A percentile compares a stretch with the other conserved stretches of the same genome.
Conservation (phyloP, 805 yeast genomes). For the Nakazawaea laoshanensis region DNA sequence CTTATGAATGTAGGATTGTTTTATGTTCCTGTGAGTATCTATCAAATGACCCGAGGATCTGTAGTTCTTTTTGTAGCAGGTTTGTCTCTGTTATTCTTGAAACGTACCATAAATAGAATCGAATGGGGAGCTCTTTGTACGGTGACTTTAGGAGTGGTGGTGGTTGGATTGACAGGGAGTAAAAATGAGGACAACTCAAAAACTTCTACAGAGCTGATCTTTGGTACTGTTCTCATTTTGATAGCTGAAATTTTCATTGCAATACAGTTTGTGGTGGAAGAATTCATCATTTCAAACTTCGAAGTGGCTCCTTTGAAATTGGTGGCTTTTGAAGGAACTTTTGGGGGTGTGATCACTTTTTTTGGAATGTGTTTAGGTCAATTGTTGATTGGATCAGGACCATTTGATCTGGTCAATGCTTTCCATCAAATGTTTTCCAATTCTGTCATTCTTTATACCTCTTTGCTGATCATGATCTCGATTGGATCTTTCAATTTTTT, state of each 20-base stretch:
- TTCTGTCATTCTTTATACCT: constrained; percentile 36
- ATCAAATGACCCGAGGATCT: constrained; percentile 83
- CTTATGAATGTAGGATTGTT: constrained; percentile 67
- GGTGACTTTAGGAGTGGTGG: constrained; percentile 61
- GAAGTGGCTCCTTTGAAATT: constrained; percentile 52
- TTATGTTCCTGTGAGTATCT: constrained; percentile 69
- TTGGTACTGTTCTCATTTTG: constrained; percentile 53
- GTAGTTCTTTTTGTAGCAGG: constrained; percentile 69
- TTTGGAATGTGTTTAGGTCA: constrained; percentile 35
- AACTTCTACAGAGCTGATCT: constrained; percentile 20
- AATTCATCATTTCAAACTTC: constrained; percentile 46
- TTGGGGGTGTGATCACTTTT: constrained; percentile 43
- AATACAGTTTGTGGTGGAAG: constrained; percentile 71
- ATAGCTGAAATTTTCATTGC: constrained; percentile 65
- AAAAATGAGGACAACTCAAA: constrained; percentile 8
- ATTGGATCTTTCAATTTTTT: constrained; percentile 66
- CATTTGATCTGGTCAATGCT: constrained; percentile 47
- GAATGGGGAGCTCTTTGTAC: constrained; percentile 63
- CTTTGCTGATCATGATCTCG: constrained; percentile 60
- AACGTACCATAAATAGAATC: constrained; percentile 41
- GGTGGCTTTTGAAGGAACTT: constrained; percentile 71
- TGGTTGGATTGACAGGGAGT: constrained; percentile 67
- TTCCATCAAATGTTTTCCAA: constrained; percentile 38
- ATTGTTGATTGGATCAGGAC: constrained; percentile 28
- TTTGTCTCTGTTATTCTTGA: constrained; percentile 55